Evolutionary conservation across 2,329 filamentous ascomycete genomes (phyloP).

Genomic region (Colletotrichum falcatum): DNA sequence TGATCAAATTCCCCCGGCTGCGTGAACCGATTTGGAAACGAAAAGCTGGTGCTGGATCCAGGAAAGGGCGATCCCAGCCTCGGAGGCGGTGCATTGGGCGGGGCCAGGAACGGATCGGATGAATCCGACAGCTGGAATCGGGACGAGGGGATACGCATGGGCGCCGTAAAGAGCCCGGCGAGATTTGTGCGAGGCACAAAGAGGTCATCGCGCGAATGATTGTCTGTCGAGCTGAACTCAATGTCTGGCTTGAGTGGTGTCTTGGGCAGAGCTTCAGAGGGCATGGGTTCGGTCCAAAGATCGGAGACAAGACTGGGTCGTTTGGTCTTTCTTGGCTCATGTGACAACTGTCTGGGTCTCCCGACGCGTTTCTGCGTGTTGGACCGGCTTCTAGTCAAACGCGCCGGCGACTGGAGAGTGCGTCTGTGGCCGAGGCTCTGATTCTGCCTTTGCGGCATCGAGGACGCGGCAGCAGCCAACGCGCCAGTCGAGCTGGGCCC

Average conservation of each 20-base stretch:
- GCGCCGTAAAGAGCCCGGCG: slow-evolving; percentile 52
- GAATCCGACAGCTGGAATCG: slow-evolving; percentile 8
- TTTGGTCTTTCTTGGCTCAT: slow-evolving; percentile 62
- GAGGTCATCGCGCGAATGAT: slow-evolving; percentile 51
- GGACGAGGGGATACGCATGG: slow-evolving; percentile 28
- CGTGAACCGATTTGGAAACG: slow-evolving; percentile 69
- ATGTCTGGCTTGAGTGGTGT: slow-evolving; percentile 42
- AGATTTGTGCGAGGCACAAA: slow-evolving; percentile 58
- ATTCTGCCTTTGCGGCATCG: slow-evolving; percentile 54
- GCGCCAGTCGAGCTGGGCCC: slow-evolving; percentile 70
- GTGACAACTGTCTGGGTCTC: slow-evolving; percentile 58
- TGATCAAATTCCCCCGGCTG: slow-evolving; percentile 60
- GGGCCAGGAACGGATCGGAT: slow-evolving; percentile 32
- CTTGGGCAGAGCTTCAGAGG: slow-evolving; percentile 44
- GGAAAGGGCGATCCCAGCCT: slow-evolving; percentile 72
- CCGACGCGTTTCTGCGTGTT: slow-evolving; percentile 64
- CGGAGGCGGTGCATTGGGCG: slow-evolving; percentile 54
- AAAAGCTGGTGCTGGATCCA: slow-evolving; percentile 62
- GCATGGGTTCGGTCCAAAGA: slow-evolving; percentile 62
- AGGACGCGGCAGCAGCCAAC: slow-evolving; percentile 55
- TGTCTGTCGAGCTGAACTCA: slow-evolving; percentile 52
- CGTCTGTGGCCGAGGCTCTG: slow-evolving; percentile 64
- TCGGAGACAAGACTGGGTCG: slow-evolving; percentile 67
- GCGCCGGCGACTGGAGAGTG: slow-evolving; percentile 65
- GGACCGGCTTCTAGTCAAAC: slow-evolving; percentile 62